Evolutionary conservation across 768 basidiomycete species (phyloP), one percentile per base, ranked within the genome.

Genomic region (Hygrocybe punicea): DNA sequence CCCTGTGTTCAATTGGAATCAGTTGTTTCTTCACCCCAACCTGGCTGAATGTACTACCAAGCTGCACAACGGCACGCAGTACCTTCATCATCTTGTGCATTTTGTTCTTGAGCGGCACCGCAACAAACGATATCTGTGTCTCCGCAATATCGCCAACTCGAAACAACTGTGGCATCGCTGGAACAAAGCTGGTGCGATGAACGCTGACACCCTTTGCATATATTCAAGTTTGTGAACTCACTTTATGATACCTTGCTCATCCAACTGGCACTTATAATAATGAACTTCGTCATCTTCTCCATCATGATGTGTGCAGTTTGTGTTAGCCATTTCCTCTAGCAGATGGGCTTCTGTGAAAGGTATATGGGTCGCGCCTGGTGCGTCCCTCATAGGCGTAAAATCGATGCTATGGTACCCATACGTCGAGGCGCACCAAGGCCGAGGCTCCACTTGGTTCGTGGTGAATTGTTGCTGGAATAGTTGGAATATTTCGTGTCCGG

Each of bases 131-230:
- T 2, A 58, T 19, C 39, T 63, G 59, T 1, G 57, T 37, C 37
- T 63, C 62, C 10, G 58, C 57, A 6, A 58, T 44, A 29, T 63
- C 59, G 1, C 62, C 62, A 9, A 47, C 24, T 11, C 53, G 51
- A 40, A 57, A 60, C 9, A 23, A 49, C 33, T 19, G 37, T 25
- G 25, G 49, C 21, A 4, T 11, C 3, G 11, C 23, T n/a, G 23
- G 2, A 19, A 7, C 13, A 23, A 19, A 47, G 11, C 45, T 47
- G 29, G 3, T 42, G 3, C 17, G 34, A n/a, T 50, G 13, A 16
- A 4, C 19, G 4, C 16, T 33, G 13, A 33, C 16, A 19, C 21
- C 19, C 19, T 13, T 21, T 29, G 29, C 8, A 8, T 29, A 29
- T 8, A 8, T n/a, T n/a, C n/a, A n/a, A n/a, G n/a, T n/a, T 8